Conservation (phyloP, 148 eudicot genomes). For the Tetragonia tetragonoides region DNA sequence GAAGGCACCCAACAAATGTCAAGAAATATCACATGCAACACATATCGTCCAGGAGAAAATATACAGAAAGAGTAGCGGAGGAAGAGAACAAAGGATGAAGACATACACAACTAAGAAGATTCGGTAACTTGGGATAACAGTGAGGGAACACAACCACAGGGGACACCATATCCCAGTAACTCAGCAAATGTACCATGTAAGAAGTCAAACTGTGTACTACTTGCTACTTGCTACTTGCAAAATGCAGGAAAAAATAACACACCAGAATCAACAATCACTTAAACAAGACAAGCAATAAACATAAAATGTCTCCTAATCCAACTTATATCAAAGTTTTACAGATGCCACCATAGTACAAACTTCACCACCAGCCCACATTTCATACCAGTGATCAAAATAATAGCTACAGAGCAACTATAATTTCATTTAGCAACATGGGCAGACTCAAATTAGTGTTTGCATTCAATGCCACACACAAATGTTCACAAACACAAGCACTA, state of each 20-base stretch:
- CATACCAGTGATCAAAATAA: conserved; percentile 13
- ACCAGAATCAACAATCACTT: neutral
- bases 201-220: neutral
- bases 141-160: neutral
- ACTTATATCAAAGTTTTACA: neutral
- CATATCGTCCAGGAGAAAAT: neutral
- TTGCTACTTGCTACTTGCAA: conserved; percentile 12
- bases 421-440: neutral
- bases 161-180: conserved; percentile 1
- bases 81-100: neutral
- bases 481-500: conserved; percentile 10
- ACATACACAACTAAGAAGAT: neutral
- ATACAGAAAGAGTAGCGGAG: neutral
- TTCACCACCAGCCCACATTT: conserved; percentile 1
- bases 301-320: neutral
- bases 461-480: conserved; percentile 30
- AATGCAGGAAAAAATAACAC: neutral
- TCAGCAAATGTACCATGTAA: neutral
- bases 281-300: neutral
- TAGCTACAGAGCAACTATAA: neutral
- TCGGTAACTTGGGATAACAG: neutral
- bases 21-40: neutral
- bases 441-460: neutral
- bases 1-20: neutral
- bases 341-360: neutral